phyloP scores from a whole-genome alignment of 495 filamentous ascomycete genomes.

The Apiosordaria backusii region DNA sequence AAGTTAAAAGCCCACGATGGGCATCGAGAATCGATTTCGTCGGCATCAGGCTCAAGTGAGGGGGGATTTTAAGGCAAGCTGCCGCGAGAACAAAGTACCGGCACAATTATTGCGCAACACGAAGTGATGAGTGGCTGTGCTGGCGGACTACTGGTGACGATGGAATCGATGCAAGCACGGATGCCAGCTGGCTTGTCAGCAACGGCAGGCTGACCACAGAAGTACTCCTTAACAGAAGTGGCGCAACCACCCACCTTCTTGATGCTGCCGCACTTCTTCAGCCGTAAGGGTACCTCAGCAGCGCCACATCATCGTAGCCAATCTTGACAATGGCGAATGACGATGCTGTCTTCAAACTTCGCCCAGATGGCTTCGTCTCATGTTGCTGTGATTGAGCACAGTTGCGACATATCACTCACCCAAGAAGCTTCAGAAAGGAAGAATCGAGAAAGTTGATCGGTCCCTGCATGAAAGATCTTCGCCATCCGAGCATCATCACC shows the following conservation, averaged over 20 bases:
- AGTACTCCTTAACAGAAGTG: background rate
- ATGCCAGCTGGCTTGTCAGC: background rate
- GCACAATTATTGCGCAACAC: background rate
- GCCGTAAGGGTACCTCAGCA: background rate
- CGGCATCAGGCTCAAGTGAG: background rate
- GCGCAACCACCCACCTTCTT: background rate
- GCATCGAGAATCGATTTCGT: background rate
- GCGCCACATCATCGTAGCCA: background rate
- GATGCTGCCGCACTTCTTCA: background rate
- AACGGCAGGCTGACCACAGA: background rate
- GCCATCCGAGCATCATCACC: background rate
- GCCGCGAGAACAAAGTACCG: background rate
- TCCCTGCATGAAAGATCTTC: background rate
- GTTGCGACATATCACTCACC: background rate
- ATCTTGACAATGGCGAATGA: background rate
- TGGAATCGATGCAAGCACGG: background rate
- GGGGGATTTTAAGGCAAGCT: background rate
- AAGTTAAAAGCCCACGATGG: background rate
- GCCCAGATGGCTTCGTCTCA: background rate
- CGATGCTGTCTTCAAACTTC: background rate
- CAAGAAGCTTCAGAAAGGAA: background rate
- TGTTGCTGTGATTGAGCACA: background rate
- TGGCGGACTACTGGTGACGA: background rate
- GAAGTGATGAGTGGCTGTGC: constrained; percentile 1
- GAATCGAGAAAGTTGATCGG: background rate